Evolutionary conservation across 495 filamentous ascomycete genomes (phyloP), one percentile per base, ranked within the genome.

Genomic region (Acidiella bohemica): DNA sequence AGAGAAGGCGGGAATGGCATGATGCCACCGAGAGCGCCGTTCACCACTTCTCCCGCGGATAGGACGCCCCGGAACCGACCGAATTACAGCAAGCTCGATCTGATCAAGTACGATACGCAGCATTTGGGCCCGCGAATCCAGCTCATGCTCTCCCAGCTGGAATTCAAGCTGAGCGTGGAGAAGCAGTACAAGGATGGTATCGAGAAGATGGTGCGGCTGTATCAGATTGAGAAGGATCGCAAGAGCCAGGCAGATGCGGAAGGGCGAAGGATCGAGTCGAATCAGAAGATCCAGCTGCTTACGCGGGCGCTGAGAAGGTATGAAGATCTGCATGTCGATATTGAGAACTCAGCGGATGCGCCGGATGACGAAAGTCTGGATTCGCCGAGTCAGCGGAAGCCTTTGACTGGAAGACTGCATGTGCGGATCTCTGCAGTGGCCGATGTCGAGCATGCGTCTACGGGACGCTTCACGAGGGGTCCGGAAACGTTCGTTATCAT

Each of bases 101-200:
- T 99, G 39, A 96, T 99, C 64, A 99, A 95, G 75, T 94, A 85
- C 65, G 92, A 99, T 58, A 96, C 88, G 16, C 77, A 77, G 16
- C 84, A 94, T 57, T 78, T 99, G 38, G 90, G 90, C 20, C 92
- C 92, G 24, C 84, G 92, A 42, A 99, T 99, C 55, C 92, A 96
- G 65, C 78, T 95, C 48, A 99, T 99, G 90, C 67, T 99, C 54
- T 93, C 90, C 13, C 90, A 99, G 59, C 75, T 99, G 44, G 86
- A 95, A 63, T 99, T 99, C 63, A 99, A 99, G 63, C 67, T 96
- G 32, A 96, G 88, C 53, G 92, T 99, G 26, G 90, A 99, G 63
- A 93, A 95, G 55, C 90, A 99, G 62, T 99, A 99, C 63, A 90
- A 96, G 52, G 92, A 92, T 46, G 90, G 90, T 44, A 88, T 99